Evolutionary conservation across 345 rosid genomes (phyloP), one percentile per base, ranked within the genome.

Genomic region (Stellera chamaejasme): DNA sequence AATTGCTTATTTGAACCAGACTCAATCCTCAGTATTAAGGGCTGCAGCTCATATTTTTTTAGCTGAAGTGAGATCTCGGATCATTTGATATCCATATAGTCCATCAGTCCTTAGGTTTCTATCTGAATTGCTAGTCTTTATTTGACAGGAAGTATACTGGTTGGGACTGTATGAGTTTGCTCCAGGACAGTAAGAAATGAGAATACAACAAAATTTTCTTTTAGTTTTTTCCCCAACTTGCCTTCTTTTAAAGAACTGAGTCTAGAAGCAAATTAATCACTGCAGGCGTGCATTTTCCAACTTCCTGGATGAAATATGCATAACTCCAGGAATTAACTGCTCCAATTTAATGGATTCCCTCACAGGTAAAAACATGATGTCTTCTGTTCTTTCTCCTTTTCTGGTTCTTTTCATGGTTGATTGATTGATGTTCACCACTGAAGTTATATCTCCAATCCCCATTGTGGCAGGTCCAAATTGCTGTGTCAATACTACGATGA

Each of bases 1-100:
- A 28, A 65, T 81, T 16, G 83, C 81, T 25, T 66, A 73, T 57
- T 23, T 65, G 11, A 72, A 72, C 47, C 75, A 69, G 43, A 15
- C 69, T 19, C 55, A 75, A 27, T 78, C 83, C 1, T 71, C 70
- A 3, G 55, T 73, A 25, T 75, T 48, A 27, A 69, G 55, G 60
- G 52, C 41, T 69, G 79, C 58, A 0, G 79, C 72, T 3, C 7
- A 32, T 32, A 5, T 32, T 1, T 32, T 32, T 32, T 32, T 32
- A 32, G 39, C 39, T 32, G 39, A 32, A 32, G 39, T 32, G 9
- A 32, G 39, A 54, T 57, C 23, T 19, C n/a, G 9, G 19, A 15
- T 55, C 39, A 32, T 32, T 0, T 51, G 14, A 19, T 19, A 19
- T 19, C 23, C 23, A 19, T 19, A 19, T 19, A 19, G 23, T 19